Base-by-base conservation (phyloP, 331 rosid species). In the Prunus yedoensis region DNA sequence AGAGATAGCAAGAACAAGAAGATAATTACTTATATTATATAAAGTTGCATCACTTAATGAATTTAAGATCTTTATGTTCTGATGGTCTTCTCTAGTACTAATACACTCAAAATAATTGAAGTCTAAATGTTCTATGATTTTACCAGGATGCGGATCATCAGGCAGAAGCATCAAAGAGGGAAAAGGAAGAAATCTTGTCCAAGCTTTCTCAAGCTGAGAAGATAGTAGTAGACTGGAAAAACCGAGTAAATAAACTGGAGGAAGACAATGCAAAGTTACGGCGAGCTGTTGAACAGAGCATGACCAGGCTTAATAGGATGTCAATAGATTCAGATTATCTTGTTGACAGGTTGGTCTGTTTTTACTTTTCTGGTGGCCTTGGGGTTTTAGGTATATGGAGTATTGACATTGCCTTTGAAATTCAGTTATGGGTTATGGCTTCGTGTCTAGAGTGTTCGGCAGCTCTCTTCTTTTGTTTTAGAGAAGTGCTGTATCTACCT, bases 271-370 rank as follows among this genome's bases (percentile, higher is more conserved):
- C 93, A 74, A 93, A 91, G 75, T 52, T 93, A 47, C 90, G 93
- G 58, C 91, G 85, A 41, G 97, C 89, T 80, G 80, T 93, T 79
- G 97, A 93, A 83, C 96, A 88, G 81, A 88, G 96, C 85, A 93
- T 93, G 96, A 93, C 91, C 67, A 87, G 85, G 87, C 90, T 93
- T 57, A 93, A 88, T 84, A 89, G 98, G 83, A 93, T 93, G 98
- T 93, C 98, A 2, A 45, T 93, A 73, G 98, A 93, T 84, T 93
- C 98, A 63, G 98, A 93, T 86, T 88, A 49, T 77, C 93, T 95
- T 64, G 99, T 95, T 73, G 99, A 95, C 88, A 95, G 99, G 99
- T 94, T 74, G 74, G 83, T 68, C 73, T 54, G 43, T 70, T 38
- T 68, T 83, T 51, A 77, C 72, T 66, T 62, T 72, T 79, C 25